Base-by-base conservation (phyloP, 31 red algal genomes). In the Pterothamnion heteromorphum region DNA sequence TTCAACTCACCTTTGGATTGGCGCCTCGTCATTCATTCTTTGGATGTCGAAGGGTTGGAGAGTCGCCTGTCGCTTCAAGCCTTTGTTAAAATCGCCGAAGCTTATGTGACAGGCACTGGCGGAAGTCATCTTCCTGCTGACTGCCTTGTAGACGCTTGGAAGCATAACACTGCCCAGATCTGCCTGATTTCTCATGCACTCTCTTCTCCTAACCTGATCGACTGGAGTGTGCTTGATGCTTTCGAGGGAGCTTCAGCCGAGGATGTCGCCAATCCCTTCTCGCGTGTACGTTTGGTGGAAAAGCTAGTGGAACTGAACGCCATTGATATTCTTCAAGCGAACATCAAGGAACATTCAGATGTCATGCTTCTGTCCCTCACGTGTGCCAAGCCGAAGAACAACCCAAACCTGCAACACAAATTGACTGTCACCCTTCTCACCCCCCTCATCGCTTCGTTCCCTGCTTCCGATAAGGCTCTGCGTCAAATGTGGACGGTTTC, bases 401-500 rank as follows among this genome's bases (percentile, higher is more conserved):
- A 95, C 91, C 86, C 83, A 5, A 78, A 43, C 33, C 44, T 96
- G 35, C 92, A 92, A 43, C 95, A 96, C 30, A 93, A 96, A 80
- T 86, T 96, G 27, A 92, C 90, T 38, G 85, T 96, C 35, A 91
- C 95, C 0, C 87, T 96, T 24, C 74, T 96, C 0, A 58, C 95
- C 18, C 90, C 93, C 41, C 74, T 92, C 0, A 86, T 96, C 18
- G 78, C 86, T 22, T 80, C 83, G 14, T 96, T 93, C 43, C 95
- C 95, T 33, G 94, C 51, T 34, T 88, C 78, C 18, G 87, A 91
- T 3, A 92, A 83, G 35, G 27, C 93, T 44, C 84, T 96, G 0
- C 80, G 92, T n/a, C 92, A 94, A 74, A 92, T 96, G 90, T 96
- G 95, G 95, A 89, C 91, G 30, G 86, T 96, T 0, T 90, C 92